Percentiles rank a stretch among this genome's conserved stretches.
phyloP scores from a whole-genome alignment of 371 early-diverging fungal species.

The Mucor irregularis region DNA sequence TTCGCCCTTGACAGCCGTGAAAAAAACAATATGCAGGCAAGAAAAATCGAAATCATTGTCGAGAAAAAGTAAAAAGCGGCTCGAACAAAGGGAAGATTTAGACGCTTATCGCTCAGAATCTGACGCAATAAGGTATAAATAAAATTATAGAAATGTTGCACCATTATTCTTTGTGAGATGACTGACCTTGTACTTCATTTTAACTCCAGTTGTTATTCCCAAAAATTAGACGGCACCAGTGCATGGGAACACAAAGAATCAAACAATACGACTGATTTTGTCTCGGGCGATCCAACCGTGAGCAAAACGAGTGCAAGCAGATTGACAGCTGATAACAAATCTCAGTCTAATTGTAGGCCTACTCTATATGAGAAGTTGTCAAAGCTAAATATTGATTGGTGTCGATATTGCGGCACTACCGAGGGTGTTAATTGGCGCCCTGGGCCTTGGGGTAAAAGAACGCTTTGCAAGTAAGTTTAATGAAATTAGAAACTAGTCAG shows the following conservation, averaged over 20 bases:
- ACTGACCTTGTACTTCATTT: not conserved
- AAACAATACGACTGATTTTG: not conserved
- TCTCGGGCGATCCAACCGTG: not conserved
- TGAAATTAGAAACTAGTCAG: not conserved
- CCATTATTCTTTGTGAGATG: slow-evolving; percentile 2
- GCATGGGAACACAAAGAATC: not conserved
- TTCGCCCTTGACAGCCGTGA: too few relatives aligned
- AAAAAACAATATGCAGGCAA: not conserved
- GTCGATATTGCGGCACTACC: slow-evolving; percentile 91
- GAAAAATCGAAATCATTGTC: not conserved
- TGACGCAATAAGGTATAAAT: too few relatives aligned
- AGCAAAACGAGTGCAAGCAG: too few relatives aligned
- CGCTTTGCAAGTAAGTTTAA: slow-evolving; percentile 78
- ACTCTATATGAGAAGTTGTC: slow-evolving; percentile 71
- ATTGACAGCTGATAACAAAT: not conserved
- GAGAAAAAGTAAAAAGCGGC: too few relatives aligned
- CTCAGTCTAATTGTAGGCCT: slow-evolving; percentile 9
- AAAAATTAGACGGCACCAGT: not conserved
- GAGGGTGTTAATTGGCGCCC: slow-evolving; percentile 92
- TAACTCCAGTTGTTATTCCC: not conserved
- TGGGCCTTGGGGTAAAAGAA: slow-evolving; percentile 93
- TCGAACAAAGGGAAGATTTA: too few relatives aligned
- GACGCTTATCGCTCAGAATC: too few relatives aligned
- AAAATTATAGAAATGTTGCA: slow-evolving; percentile 1
- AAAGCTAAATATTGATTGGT: slow-evolving; percentile 79